A percentile compares a stretch with the other conserved stretches of the same genome.
phyloP scores from a whole-genome alignment of 306 rosid species.

The Hylodesmum podocarpum region DNA sequence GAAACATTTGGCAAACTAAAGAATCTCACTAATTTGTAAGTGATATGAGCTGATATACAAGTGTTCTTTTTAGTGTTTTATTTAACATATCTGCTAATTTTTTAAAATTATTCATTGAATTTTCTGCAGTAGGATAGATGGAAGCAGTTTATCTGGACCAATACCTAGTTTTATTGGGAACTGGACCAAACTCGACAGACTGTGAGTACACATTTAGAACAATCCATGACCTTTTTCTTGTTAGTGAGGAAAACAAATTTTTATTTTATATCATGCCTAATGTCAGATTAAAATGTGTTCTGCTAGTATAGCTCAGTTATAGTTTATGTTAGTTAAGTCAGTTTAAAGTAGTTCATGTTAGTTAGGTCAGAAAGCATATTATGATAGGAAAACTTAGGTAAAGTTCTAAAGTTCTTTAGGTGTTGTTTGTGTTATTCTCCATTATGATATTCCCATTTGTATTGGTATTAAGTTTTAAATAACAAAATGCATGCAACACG shows the following conservation, averaged over 20 bases:
- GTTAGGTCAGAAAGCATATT: too few relatives aligned
- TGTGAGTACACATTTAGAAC: conserved; percentile 52
- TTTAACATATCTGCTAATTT: neutral
- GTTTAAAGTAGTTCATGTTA: neutral
- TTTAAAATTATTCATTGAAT: conserved; percentile 13
- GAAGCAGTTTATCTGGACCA: conserved; percentile 57
- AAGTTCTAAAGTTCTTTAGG: too few relatives aligned
- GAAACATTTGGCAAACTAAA: conserved; percentile 49
- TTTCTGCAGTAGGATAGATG: conserved; percentile 77
- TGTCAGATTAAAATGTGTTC: neutral
- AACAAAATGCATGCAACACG: neutral
- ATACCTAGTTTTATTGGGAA: conserved; percentile 75
- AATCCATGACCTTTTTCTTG: neutral
- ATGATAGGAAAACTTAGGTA: too few relatives aligned
- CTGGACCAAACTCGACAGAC: conserved; percentile 58
- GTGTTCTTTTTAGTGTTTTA: neutral
- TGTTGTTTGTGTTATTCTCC: too few relatives aligned
- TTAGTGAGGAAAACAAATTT: neutral
- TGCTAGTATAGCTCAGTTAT: neutral
- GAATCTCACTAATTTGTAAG: conserved; percentile 73
- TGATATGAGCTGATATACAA: neutral
- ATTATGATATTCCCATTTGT: neutral
- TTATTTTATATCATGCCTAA: neutral
- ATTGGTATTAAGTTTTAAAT: neutral
- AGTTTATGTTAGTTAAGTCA: neutral